A percentile compares a stretch with the other conserved stretches of the same genome.
These are phyloP conservation scores for Pyricularia sp. DNA, from an alignment of 2,329 filamentous ascomycete species.

Conservation along the genomic window DNA sequence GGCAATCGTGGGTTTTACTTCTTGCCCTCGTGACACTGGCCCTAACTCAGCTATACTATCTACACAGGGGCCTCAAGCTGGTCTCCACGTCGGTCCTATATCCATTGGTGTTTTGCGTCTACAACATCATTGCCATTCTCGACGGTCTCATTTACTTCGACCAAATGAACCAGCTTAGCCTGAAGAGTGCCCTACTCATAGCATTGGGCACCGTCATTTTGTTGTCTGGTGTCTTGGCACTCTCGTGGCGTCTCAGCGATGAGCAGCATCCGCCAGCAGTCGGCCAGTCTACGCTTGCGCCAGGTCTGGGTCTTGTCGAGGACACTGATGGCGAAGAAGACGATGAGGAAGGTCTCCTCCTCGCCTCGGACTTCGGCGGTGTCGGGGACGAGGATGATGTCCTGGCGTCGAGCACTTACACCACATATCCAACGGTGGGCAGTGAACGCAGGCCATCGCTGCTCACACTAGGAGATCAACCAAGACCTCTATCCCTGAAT, in stretches of 20 bases:
- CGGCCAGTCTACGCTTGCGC: slow-evolving; percentile 58
- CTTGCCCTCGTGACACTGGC: slow-evolving; percentile 69
- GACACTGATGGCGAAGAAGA: slow-evolving; percentile 51
- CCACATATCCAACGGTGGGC: slow-evolving; percentile 36
- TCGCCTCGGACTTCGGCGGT: slow-evolving; percentile 33
- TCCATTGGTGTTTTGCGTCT: slow-evolving; percentile 94
- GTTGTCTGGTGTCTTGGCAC: slow-evolving; percentile 72
- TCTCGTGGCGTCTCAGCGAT: slow-evolving; percentile 87
- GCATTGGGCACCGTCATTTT: slow-evolving; percentile 77
- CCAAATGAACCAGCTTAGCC: slow-evolving; percentile 67
- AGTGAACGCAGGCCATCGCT: slow-evolving; percentile 18
- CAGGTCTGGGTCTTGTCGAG: slow-evolving; percentile 70
- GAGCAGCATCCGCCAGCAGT: slow-evolving; percentile 50
- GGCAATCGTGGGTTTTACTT: slow-evolving; percentile 89
- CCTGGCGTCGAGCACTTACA: slow-evolving; percentile 20
- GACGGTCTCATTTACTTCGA: slow-evolving; percentile 96
- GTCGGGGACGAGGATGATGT: slow-evolving; percentile 25
- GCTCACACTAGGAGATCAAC: not conserved
- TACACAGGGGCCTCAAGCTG: slow-evolving; percentile 85
- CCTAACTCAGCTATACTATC: slow-evolving; percentile 83
- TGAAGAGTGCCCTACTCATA: slow-evolving; percentile 67
- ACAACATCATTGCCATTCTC: slow-evolving; percentile 96
- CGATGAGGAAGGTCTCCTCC: slow-evolving; percentile 39
- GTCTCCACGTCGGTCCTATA: slow-evolving; percentile 94
- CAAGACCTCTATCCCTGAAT: slow-evolving; percentile 14